Base-by-base conservation (phyloP, 495 filamentous ascomycete species). In the Aspergillus sclerotioniger region DNA sequence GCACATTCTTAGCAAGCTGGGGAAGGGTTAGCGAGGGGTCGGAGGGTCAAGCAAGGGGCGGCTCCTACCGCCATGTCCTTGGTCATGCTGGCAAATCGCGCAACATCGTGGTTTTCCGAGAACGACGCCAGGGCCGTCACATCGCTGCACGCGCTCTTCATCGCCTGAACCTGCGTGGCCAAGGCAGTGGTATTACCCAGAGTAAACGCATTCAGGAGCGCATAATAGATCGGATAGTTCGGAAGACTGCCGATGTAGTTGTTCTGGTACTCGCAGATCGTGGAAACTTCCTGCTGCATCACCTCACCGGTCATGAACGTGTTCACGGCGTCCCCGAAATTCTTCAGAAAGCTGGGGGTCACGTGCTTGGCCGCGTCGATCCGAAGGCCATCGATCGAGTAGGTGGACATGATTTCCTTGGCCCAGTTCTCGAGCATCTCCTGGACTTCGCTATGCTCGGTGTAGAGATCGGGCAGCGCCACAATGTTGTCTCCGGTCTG, bases 311-410 rank as follows among this genome's bases (percentile, higher is more conserved):
- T 59, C 25, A 59, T 52, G 44, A 43, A 59, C 19, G 16, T 31
- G 19, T 37, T 44, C 43, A 59, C 57, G 19, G 43, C 13, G 31
- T 59, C 32, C 32, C 20, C 71, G 67, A 52, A 81, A 61, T 57
- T 75, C 75, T 39, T 75, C 69, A 29, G 81, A 77, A 3, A 88
- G 75, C 44, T 67, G 45, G 64, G 83, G 73, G 78, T 73, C 0
- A 84, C 78, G 60, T 84, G 81, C 64, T 87, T 87, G 8, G 80
- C 82, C 10, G 83, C 86, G 63, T 90, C 88, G 25, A 90, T 75
- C 31, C 88, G 81, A 35, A 91, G 74, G 4, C 84, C 87, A 60
- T 91, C 88, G 60, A 91, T 85, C n/a, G 70, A 73, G 61, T 90
- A 91, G 15, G 80, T 84, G 0, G 70, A 67, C 6, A 90, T 79